Base-by-base conservation (phyloP, 371 early-diverging fungal genomes). In the Saksenaea oblongispora region DNA sequence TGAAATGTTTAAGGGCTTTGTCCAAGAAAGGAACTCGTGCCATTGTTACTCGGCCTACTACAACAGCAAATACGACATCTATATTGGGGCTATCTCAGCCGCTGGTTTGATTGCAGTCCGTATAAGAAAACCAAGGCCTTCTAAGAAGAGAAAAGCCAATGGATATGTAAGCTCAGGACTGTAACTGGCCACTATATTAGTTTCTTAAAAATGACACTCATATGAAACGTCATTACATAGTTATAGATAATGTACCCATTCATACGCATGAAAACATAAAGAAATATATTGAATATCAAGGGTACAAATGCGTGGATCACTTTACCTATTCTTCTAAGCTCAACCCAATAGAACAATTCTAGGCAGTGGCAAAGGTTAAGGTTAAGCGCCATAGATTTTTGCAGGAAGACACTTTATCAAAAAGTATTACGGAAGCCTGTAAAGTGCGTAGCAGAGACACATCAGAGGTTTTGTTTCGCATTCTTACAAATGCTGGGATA, bases 221-320 rank as follows among this genome's bases (percentile, higher is more conserved):
- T 39, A 60, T 61, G 61, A 69, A 69, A 64, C n/a, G 69, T 9
- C 39, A 61, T 28, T 56, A 64, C 51, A 56, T 69, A n/a, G 60
- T 69, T 27, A 64, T 69, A 53, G 64, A 64, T 34, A 58, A 64
- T 44, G 64, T 54, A 44, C 58, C 58, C 2, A 64, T 64, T n/a
- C n/a, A 35, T 42, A 65, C 34, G 59, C 22, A 59, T 28, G 54
- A 42, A n/a, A 56, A 65, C n/a, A 60, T 60, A 17, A 22, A 28
- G 14, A 47, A 59, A 31, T 56, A 54, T 54, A 34, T 59, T 42
- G 41, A 44, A 28, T 59, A n/a, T 35, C 36, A 41, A 24, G 56
- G 65, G 3, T 65, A 65, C 34, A 18, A 56, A 15, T 59, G 65
- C 42, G 59, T 36, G 22, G 59, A 55, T 56, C 60, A 59, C 54